Base-by-base conservation (phyloP, 257 asterid genomes). In the Avicennia marina region DNA sequence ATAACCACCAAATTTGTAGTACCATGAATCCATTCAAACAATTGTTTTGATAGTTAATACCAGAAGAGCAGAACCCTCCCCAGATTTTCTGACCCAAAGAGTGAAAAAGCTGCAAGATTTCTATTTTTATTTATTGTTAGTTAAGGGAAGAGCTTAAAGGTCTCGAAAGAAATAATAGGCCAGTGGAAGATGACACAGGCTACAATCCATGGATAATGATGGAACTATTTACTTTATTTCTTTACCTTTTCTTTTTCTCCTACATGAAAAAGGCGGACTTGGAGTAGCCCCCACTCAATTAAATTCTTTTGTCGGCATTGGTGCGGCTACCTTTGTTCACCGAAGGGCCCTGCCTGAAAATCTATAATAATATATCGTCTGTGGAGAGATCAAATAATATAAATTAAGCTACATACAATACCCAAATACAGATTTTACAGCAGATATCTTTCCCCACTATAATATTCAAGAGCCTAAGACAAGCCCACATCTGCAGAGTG, bases 281-380 rank as follows among this genome's bases (percentile, higher is more conserved):
- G 54, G 50, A 32, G 3, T 24, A 56, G 68, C 31, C 68, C 80
- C 80, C 73, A 71, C 57, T 22, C 58, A 63, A 61, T 44, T 56
- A 38, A 75, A 60, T 75, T 58, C 44, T 57, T 56, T 48, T 68
- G 69, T 68, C 60, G 52, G 66, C 69, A 68, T 68, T 64, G 72
- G 68, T 52, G 56, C 78, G 62, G 18, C 65, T 53, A 56, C 73
- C 69, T 17, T 45, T 40, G 21, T 43, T 21, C 11, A 6, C 17
- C 26, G 12, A 22, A 9, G 33, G 33, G 19, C 65, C 64, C 49
- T 11, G 0, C 34, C 43, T n/a, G n/a, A n/a, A n/a, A n/a, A n/a
- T n/a, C n/a, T n/a, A n/a, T n/a, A n/a, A n/a, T n/a, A n/a, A n/a
- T n/a, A n/a, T n/a, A n/a, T n/a, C n/a, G n/a, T n/a, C n/a, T n/a